Percentiles rank a stretch among this genome's conserved stretches.
These are phyloP conservation scores for Leishmania amazonensis DNA, from an alignment of 208 protist genomes.

Conservation along the genomic window DNA sequence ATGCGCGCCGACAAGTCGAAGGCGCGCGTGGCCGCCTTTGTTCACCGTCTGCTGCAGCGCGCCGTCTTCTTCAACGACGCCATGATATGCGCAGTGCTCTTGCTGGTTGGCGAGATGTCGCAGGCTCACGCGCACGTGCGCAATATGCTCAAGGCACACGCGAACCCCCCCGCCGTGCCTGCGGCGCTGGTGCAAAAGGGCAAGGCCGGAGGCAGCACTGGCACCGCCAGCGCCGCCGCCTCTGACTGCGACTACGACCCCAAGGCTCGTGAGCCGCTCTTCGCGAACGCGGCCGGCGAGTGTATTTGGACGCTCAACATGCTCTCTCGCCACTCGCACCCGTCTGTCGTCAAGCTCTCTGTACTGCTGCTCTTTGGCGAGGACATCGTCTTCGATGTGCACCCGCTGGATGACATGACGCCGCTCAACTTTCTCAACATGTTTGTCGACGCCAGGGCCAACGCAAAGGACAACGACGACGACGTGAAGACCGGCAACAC, in stretches of 20 bases:
- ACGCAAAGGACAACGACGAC: conserved; percentile 38
- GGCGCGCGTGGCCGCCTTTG: conserved; percentile 87
- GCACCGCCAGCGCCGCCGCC: not conserved
- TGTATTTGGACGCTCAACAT: conserved; percentile 83
- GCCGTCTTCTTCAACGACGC: conserved; percentile 83
- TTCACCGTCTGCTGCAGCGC: conserved; percentile 91
- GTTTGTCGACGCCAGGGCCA: conserved; percentile 85
- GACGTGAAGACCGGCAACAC: conserved; percentile 38
- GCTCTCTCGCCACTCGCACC: conserved; percentile 86
- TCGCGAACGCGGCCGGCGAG: conserved; percentile 67
- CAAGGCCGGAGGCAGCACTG: not conserved
- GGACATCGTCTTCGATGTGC: conserved; percentile 86
- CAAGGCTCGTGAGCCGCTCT: conserved; percentile 87
- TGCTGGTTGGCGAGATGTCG: conserved; percentile 87
- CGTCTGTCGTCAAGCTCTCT: conserved; percentile 88
- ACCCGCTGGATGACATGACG: conserved; percentile 92
- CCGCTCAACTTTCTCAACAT: conserved; percentile 87
- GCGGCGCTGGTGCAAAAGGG: not conserved
- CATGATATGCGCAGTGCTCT: conserved; percentile 87
- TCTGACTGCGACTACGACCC: conserved; percentile 67
- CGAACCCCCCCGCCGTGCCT: not conserved
- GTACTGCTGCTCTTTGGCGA: conserved; percentile 86
- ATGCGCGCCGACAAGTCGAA: conserved; percentile 82
- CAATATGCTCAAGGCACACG: conserved; percentile 23
- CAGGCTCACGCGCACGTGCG: conserved; percentile 66